Evolutionary conservation across 1,284 basidiomycete genomes (phyloP).

Genomic region (Leccinum pallidistipes): DNA sequence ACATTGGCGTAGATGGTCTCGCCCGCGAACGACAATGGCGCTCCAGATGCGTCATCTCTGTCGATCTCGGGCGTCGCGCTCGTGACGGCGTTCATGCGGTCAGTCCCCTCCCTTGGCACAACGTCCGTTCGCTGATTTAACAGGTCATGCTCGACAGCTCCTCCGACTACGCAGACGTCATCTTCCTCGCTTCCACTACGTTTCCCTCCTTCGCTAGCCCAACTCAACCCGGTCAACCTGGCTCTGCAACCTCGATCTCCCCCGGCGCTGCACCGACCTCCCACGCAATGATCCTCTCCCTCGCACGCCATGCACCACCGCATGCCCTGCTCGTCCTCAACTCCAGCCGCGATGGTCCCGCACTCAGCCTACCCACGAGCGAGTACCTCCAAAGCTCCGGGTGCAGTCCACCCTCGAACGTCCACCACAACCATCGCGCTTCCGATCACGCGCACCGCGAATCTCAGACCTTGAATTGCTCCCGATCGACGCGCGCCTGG

Average conservation of each 20-base stretch:
- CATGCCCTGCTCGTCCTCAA: no score
- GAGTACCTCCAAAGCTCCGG: no score
- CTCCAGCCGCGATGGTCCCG: no score
- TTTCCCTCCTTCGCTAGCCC: slow-evolving; percentile 17
- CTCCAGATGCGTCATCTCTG: slow-evolving; percentile 72
- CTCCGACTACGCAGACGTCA: slow-evolving; percentile 73
- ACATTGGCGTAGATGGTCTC: slow-evolving; percentile 73
- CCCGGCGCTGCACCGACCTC: slow-evolving; percentile 55
- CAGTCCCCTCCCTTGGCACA: slow-evolving; percentile 13
- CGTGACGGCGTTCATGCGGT: slow-evolving; percentile 42
- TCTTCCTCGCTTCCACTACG: slow-evolving; percentile 50
- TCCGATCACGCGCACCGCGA: slow-evolving; percentile 13
- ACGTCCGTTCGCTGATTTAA: background rate
- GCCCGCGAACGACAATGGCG: slow-evolving; percentile 74
- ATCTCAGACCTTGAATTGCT: slow-evolving; percentile 23
- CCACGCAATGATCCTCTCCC: slow-evolving; percentile 36
- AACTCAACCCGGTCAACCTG: background rate
- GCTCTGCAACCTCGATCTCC: slow-evolving; percentile 46
- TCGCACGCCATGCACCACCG: slow-evolving; percentile 33
- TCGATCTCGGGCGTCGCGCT: slow-evolving; percentile 70
- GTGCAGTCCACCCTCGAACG: background rate
- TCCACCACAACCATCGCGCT: background rate
- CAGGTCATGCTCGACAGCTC: slow-evolving; percentile 44
- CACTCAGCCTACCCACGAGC: no score
- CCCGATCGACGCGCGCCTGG: slow-evolving; percentile 20